phyloP scores from a whole-genome alignment of 2,329 filamentous ascomycete genomes.

The Scedosporium apiospermum region DNA sequence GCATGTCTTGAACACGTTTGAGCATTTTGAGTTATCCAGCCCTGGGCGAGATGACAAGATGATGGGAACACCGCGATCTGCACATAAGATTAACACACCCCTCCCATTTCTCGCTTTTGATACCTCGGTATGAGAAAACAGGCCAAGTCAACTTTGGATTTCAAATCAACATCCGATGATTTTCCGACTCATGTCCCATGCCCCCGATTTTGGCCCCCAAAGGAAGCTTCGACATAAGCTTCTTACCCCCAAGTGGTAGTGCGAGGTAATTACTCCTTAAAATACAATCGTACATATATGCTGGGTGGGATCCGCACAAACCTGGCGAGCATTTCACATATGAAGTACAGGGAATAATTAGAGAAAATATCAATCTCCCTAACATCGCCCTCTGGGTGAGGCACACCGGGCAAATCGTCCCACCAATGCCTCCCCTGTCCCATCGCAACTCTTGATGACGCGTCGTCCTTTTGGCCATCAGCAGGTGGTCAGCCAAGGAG shows the following conservation, averaged over 20 bases:
- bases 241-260: not conserved
- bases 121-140: not conserved
- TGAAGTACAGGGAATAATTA: too few relatives aligned
- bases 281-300: too few relatives aligned
- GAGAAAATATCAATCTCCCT: too few relatives aligned
- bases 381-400: not conserved
- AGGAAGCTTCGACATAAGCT: not conserved
- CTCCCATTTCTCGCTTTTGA: too few relatives aligned
- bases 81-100: too few relatives aligned
- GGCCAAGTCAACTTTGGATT: not conserved
- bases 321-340: too few relatives aligned
- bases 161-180: not conserved
- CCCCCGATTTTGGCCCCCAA: not conserved
- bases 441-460: not conserved
- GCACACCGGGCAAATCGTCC: not conserved
- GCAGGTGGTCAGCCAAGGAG: not conserved
- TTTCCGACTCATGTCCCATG: not conserved
- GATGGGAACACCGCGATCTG: too few relatives aligned
- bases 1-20: too few relatives aligned
- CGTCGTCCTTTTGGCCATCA: not conserved
- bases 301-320: too few relatives aligned
- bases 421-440: not conserved
- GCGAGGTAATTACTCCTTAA: too few relatives aligned
- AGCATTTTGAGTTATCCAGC: too few relatives aligned
- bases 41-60: too few relatives aligned